Percentiles rank a stretch among this genome's conserved stretches.
These are phyloP conservation scores for Sugiyamaella neomexicana DNA, from an alignment of 1,139 yeast genomes.

Conservation along the genomic window DNA sequence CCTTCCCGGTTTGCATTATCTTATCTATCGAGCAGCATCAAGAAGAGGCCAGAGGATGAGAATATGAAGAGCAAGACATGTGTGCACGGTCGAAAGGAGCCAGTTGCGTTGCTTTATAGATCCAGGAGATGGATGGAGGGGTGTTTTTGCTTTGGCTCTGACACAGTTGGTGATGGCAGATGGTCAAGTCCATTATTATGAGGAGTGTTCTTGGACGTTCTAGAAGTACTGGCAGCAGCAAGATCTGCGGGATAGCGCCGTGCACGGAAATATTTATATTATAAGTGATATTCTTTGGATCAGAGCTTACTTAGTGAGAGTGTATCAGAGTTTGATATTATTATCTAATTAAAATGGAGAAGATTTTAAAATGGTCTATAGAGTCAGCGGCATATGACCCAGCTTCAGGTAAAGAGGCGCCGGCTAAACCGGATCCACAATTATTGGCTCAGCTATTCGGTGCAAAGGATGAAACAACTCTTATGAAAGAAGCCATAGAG, in stretches of 20 bases:
- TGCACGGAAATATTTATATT: constrained; percentile 3
- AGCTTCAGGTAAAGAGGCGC: constrained; percentile 28
- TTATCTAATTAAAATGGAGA: constrained; percentile 60
- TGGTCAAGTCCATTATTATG: too few relatives aligned
- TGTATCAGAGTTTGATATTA: neutral
- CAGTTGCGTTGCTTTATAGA: too few relatives aligned
- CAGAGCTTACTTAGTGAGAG: too few relatives aligned
- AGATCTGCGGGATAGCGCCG: neutral
- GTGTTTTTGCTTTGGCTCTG: too few relatives aligned
- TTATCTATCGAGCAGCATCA: too few relatives aligned
- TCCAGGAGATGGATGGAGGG: too few relatives aligned
- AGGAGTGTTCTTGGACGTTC: constrained; percentile 5
- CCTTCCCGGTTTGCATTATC: too few relatives aligned
- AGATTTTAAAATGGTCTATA: constrained; percentile 86
- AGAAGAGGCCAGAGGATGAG: too few relatives aligned
- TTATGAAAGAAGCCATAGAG: constrained; percentile 67
- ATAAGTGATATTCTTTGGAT: too few relatives aligned
- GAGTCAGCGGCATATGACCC: constrained; percentile 41
- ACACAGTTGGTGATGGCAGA: too few relatives aligned
- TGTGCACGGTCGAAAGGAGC: too few relatives aligned
- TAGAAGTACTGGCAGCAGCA: neutral
- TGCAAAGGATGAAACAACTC: constrained; percentile 62
- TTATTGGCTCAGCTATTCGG: constrained; percentile 63
- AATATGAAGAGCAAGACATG: too few relatives aligned
- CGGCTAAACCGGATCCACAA: constrained; percentile 57